Evolutionary conservation across 306 rosid genomes (phyloP), one percentile per base, ranked within the genome.

Genomic region (Fagus sylvatica): DNA sequence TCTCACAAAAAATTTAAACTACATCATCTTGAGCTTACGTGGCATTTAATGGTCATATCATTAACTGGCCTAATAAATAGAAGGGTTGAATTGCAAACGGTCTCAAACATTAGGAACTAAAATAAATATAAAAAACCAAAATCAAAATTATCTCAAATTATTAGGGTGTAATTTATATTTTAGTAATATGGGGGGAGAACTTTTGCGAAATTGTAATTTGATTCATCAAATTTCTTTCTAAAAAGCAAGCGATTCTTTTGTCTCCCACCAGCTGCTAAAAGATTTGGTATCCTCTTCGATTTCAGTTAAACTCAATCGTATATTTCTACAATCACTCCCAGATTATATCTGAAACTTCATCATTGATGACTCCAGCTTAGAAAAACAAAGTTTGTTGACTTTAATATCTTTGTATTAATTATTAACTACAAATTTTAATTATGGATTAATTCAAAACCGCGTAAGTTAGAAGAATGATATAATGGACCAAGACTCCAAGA

Each of bases 281-380:
- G 86, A 90, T 82, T 74, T 78, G 64, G 39, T 67, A 90, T 87
- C 90, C 71, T 57, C 78, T 65, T 75, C 71, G 82, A 70, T 84
- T 70, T 70, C 36, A 72, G 85, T 71, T 51, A 72, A 82, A 68
- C 17, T 19, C 3, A 34, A 36, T 65, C 30, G 2, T 37, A 39
- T 34, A 66, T 37, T 66, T 39, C 30, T 39, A 39, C 1, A 71
- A 78, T 71, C 72, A 17, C 60, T 13, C 71, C 53, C 48, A 1
- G 49, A 71, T 61, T 62, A 69, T 53, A 59, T 32, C 16, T n/a
- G 15, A 30, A 15, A 51, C 55, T 22, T 57, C 51, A 43, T 65
- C 59, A 71, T 61, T 69, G 49, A 17, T 80, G 71, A 70, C 54
- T 51, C 76, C 77, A 69, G 13, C 57, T 32, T 9, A 15, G 6